Conservation (phyloP, 163 green algal species). For the Coccomyxa subellipsoidea region DNA sequence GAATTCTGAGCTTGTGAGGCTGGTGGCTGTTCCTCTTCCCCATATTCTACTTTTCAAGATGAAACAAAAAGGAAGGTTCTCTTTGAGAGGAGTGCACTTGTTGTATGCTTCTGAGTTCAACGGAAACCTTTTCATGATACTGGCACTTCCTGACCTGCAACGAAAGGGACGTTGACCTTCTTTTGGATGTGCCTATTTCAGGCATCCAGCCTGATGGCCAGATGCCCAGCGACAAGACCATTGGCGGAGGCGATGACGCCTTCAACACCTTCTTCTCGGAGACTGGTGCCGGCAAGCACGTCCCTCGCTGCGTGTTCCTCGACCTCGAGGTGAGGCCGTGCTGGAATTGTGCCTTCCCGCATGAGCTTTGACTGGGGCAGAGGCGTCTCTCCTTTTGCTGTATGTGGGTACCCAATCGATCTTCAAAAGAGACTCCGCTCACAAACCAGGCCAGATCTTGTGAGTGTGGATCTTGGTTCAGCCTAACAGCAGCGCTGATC, state of each 20-base stretch:
- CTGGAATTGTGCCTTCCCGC: neutral
- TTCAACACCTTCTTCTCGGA: constrained; percentile 99
- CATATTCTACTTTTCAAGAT: neutral
- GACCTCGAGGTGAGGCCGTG: constrained; percentile 79
- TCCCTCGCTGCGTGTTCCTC: constrained; percentile 96
- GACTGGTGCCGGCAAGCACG: constrained; percentile 98
- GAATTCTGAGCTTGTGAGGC: neutral
- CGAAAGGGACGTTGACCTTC: neutral
- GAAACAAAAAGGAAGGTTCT: no score
- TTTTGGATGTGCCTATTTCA: neutral
- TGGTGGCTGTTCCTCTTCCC: neutral
- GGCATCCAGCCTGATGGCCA: constrained; percentile 92
- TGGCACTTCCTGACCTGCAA: no score
- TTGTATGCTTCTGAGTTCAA: no score
- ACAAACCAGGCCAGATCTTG: no score
- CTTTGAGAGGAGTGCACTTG: no score
- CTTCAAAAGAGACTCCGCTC: no score
- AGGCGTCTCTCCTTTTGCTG: neutral
- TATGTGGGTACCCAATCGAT: neutral
- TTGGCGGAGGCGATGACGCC: constrained; percentile 72
- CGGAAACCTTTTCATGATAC: no score
- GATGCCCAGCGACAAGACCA: constrained; percentile 94
- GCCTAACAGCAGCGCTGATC: no score
- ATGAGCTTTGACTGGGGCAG: neutral
- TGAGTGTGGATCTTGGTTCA: no score